Conservation (phyloP, 2,329 filamentous ascomycete species). For the Penicillium sp. region DNA sequence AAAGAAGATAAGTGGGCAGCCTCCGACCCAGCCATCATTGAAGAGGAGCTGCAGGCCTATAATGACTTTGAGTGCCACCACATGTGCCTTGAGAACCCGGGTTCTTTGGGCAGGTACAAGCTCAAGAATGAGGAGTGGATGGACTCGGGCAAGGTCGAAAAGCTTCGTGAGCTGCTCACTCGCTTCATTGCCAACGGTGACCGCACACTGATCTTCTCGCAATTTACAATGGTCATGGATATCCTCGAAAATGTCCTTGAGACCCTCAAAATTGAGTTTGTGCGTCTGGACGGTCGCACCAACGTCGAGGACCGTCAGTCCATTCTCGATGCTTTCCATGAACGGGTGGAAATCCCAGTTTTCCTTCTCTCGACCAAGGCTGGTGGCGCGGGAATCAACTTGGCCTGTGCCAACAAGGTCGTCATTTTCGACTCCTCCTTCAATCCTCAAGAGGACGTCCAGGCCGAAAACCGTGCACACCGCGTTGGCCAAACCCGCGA, state of each 20-base stretch:
- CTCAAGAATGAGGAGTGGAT: conserved; percentile 60
- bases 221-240: conserved; percentile 87
- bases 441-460: conserved; percentile 97
- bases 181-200: conserved; percentile 74
- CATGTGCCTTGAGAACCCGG: conserved; percentile 50
- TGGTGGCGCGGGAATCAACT: conserved; percentile 93
- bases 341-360: conserved; percentile 69
- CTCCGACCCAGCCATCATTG: conserved; percentile 48
- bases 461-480: conserved; percentile 94
- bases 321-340: conserved; percentile 80
- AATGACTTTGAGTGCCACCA: conserved; percentile 58
- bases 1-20: conserved; percentile 55
- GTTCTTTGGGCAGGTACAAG: conserved; percentile 50
- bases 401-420: conserved; percentile 94
- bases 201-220: conserved; percentile 82
- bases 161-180: conserved; percentile 67
- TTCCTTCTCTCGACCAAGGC: conserved; percentile 92
- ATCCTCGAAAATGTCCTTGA: conserved; percentile 79
- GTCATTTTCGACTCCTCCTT: conserved; percentile 96
- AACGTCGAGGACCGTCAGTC: conserved; percentile 76
- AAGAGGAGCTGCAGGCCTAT: conserved; percentile 49
- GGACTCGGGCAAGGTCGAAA: conserved; percentile 77
- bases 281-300: conserved; percentile 80
- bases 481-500: conserved; percentile 85
- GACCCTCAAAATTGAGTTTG: conserved; percentile 65